Evolutionary conservation across 495 filamentous ascomycete species (phyloP).

Genomic region (Amniculicola lignicola): DNA sequence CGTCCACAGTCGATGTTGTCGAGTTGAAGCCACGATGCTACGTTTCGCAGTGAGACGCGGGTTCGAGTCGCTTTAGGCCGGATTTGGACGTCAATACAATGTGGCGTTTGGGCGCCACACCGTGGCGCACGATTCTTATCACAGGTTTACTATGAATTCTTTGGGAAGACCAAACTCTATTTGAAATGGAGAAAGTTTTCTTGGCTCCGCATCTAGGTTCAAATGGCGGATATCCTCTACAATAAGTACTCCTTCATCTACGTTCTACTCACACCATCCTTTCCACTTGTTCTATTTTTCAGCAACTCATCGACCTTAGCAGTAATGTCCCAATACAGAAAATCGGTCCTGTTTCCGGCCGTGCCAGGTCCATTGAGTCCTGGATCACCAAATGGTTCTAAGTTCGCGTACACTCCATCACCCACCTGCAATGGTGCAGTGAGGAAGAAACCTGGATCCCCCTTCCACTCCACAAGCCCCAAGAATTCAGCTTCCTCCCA

Average conservation of each 20-base stretch:
- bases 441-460: neutral
- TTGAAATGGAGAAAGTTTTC: no score
- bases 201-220: no score
- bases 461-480: slow-evolving; percentile 1
- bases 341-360: neutral
- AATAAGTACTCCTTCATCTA: no score
- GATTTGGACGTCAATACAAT: no score
- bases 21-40: slow-evolving; percentile 22
- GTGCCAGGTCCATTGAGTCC: neutral
- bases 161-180: no score
- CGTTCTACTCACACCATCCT: no score
- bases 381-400: neutral
- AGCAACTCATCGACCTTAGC: neutral
- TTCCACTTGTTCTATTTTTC: no score
- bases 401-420: neutral
- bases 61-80: no score
- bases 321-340: neutral
- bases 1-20: neutral
- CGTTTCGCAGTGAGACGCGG: slow-evolving; percentile 8
- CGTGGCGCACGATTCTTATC: no score
- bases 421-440: neutral
- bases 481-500: slow-evolving; percentile 10
- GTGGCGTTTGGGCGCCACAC: no score
- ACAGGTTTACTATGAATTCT: no score
- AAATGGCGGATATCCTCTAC: no score